Conservation (phyloP, 768 basidiomycete species). For the Clavulina sp. region DNA sequence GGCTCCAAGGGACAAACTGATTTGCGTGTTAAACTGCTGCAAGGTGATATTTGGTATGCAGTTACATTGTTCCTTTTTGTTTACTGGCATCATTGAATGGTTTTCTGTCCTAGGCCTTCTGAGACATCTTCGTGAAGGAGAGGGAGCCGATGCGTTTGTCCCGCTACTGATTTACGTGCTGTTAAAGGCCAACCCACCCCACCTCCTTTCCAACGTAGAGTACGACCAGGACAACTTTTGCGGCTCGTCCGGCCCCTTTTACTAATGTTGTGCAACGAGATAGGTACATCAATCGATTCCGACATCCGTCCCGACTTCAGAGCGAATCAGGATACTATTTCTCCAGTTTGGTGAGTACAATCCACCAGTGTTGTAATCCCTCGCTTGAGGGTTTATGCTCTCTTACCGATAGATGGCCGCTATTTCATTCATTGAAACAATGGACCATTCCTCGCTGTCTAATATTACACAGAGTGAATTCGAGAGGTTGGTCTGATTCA, state of each 20-base stretch:
- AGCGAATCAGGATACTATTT: slow-evolving; percentile 96
- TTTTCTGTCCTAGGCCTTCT: slow-evolving; percentile 46
- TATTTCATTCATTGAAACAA: slow-evolving; percentile 92
- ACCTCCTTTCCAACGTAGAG: slow-evolving; percentile 92
- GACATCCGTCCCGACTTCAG: slow-evolving; percentile 74
- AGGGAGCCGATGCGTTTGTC: slow-evolving; percentile 87
- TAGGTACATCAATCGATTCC: slow-evolving; percentile 90
- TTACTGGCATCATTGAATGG: background rate
- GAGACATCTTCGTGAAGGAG: slow-evolving; percentile 65
- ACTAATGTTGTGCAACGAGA: slow-evolving; percentile 14
- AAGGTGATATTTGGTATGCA: slow-evolving; percentile 93
- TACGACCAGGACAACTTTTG: slow-evolving; percentile 18
- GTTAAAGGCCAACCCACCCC: slow-evolving; percentile 81
- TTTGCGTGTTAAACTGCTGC: slow-evolving; percentile 93
- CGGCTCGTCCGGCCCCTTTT: background rate
- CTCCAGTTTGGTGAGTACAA: slow-evolving; percentile 73
- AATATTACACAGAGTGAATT: slow-evolving; percentile 89
- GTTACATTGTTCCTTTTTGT: background rate
- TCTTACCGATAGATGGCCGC: slow-evolving; percentile 59
- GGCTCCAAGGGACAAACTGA: slow-evolving; percentile 93
- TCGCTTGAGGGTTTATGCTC: background rate
- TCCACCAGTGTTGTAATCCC: background rate
- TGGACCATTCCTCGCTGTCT: slow-evolving; percentile 92
- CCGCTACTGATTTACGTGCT: slow-evolving; percentile 91
- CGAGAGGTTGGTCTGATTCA: slow-evolving; percentile 34